These are phyloP conservation scores for Erysimum cheiranthoides DNA, from an alignment of 345 rosid genomes.

Conservation along the genomic window DNA sequence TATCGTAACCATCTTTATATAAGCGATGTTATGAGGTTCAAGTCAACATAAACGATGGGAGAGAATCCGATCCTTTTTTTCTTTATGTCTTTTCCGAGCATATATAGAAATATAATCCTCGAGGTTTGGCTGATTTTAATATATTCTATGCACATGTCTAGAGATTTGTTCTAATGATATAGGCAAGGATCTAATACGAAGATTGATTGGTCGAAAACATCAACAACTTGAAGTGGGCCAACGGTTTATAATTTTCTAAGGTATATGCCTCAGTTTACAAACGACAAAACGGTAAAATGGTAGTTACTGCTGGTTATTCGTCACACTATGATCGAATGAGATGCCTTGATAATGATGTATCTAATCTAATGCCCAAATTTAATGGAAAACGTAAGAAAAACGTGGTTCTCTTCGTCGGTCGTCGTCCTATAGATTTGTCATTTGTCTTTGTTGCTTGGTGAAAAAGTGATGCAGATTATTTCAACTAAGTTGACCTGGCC, in stretches of 20 bases:
- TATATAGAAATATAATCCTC: not conserved
- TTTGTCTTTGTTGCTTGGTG: conserved; percentile 26
- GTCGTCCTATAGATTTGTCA: not conserved
- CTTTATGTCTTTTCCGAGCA: conserved; percentile 28
- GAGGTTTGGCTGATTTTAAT: conserved; percentile 23
- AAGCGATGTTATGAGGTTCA: not conserved
- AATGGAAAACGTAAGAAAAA: conserved; percentile 7
- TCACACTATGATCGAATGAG: conserved; percentile 28
- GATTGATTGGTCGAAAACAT: conserved; percentile 5
- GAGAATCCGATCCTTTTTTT: conserved; percentile 32
- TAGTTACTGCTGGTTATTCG: conserved; percentile 34
- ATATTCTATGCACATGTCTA: conserved; percentile 33
- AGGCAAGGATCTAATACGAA: conserved; percentile 36
- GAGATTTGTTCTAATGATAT: conserved; percentile 17
- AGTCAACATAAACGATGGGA: conserved; percentile 1
- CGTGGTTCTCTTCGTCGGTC: conserved; percentile 10
- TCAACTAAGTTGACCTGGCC: conserved; percentile 1
- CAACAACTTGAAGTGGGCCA: conserved; percentile 19
- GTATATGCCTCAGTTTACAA: conserved; percentile 23
- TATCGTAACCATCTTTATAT: conserved; percentile 27
- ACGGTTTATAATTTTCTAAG: not conserved
- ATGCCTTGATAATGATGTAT: conserved; percentile 30
- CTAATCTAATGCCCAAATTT: not conserved
- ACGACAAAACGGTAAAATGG: conserved; percentile 1
- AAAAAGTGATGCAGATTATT: not conserved